A percentile compares a stretch with the other conserved stretches of the same genome.
phyloP scores from a whole-genome alignment of 495 filamentous ascomycete species.

The Rostrohypoxylon terebratum region DNA sequence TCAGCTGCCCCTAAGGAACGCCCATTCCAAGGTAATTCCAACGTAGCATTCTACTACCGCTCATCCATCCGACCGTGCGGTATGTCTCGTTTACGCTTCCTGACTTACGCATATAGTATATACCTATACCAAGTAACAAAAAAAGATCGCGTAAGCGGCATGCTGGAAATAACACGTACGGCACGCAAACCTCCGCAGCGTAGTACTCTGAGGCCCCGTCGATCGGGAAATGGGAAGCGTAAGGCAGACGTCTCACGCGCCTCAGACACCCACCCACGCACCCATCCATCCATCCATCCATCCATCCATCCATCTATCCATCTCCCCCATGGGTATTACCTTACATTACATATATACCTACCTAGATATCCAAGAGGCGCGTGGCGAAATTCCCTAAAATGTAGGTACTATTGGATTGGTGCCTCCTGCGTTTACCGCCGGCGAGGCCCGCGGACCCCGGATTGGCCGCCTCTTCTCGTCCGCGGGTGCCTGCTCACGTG shows the following conservation, averaged over 20 bases:
- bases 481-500: not conserved
- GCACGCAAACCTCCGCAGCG: not conserved
- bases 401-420: not conserved
- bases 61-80: not conserved
- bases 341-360: no score
- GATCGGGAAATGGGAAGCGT: not conserved
- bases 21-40: not conserved
- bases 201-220: not conserved
- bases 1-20: constrained; percentile 22
- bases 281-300: no score
- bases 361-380: not conserved
- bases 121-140: no score
- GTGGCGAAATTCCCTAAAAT: not conserved
- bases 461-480: constrained; percentile 29
- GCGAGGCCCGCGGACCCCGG: constrained; percentile 27
- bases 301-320: no score
- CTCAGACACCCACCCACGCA: not conserved
- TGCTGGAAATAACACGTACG: not conserved
- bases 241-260: constrained; percentile 5
- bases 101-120: not conserved
- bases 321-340: not conserved
- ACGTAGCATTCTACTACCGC: not conserved
- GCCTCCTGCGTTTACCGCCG: constrained; percentile 35
- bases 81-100: not conserved
- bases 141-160: constrained; percentile 15